These are phyloP conservation scores for Peniophora sp. DNA, from an alignment of 1,284 basidiomycete species.

Conservation along the genomic window DNA sequence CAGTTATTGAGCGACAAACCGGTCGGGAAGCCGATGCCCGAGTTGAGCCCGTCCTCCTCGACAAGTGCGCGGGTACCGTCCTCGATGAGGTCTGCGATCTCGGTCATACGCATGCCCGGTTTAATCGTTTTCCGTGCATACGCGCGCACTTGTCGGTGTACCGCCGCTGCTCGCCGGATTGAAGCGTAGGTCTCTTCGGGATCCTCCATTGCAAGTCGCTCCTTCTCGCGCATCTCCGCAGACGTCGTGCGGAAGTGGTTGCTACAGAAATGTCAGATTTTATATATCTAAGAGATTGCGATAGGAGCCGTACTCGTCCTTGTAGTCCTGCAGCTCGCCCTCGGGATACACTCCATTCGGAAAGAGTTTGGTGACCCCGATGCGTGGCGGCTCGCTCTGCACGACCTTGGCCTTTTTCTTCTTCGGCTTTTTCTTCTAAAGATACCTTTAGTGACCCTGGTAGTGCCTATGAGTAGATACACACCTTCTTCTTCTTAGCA, in stretches of 20 bases:
- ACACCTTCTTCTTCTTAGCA: conserved; percentile 13
- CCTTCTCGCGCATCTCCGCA: conserved; percentile 84
- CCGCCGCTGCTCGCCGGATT: conserved; percentile 90
- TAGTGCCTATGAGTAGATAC: no score
- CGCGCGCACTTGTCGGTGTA: conserved; percentile 89
- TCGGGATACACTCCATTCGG: conserved; percentile 82
- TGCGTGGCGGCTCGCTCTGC: conserved; percentile 91
- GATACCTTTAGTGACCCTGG: no score
- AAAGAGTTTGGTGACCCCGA: conserved; percentile 88
- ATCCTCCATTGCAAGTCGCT: conserved; percentile 73
- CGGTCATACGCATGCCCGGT: conserved; percentile 92
- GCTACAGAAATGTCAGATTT: conserved; percentile 30
- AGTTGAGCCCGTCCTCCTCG: conserved; percentile 83
- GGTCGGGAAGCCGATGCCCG: conserved; percentile 94
- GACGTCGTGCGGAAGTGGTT: conserved; percentile 85
- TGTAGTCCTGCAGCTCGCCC: conserved; percentile 90
- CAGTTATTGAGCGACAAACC: conserved; percentile 92
- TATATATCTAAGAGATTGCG: neutral
- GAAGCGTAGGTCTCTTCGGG: conserved; percentile 79
- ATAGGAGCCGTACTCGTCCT: conserved; percentile 82
- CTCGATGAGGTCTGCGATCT: conserved; percentile 93
- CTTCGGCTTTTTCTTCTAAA: conserved; percentile 53
- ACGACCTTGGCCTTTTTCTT: conserved; percentile 84
- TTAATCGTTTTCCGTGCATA: conserved; percentile 81
- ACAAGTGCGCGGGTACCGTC: conserved; percentile 85